Percentiles rank a stretch among this genome's conserved stretches.
phyloP scores from a whole-genome alignment of 148 eudicot genomes.

The Hydrangea macrophylla region DNA sequence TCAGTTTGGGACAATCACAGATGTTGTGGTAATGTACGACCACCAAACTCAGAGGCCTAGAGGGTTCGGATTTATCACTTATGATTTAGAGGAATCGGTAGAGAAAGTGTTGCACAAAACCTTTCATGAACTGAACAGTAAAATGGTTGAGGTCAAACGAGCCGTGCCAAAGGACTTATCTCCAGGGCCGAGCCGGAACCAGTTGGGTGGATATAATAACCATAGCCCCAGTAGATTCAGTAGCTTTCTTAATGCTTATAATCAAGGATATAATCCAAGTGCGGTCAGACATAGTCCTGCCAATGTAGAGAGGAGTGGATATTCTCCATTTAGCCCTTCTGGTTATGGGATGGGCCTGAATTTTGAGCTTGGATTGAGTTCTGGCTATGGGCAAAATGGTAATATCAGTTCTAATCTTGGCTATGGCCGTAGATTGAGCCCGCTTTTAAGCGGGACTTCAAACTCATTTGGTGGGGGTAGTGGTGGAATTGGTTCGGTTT shows the following conservation, averaged over 20 bases:
- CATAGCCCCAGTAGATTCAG: conserved; percentile 55
- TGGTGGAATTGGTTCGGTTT: conserved; percentile 45
- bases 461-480: conserved; percentile 50
- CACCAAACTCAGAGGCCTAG: conserved; percentile 98
- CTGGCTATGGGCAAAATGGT: too few species aligned
- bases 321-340: too few species aligned
- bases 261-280: too few species aligned
- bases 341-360: too few species aligned
- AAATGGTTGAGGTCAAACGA: conserved; percentile 95
- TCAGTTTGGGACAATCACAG: conserved; percentile 85
- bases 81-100: conserved; percentile 89
- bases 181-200: conserved; percentile 65
- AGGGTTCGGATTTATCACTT: conserved; percentile 97
- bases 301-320: conserved; percentile 57
- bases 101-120: conserved; percentile 69
- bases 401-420: too few species aligned
- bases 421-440: too few species aligned
- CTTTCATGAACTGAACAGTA: conserved; percentile 92
- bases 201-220: conserved; percentile 43
- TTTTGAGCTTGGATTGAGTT: too few species aligned
- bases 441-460: too few species aligned
- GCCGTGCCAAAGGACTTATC: conserved; percentile 95
- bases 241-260: conserved; percentile 61
- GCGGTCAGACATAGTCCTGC: conserved; percentile 63
- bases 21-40: conserved; percentile 99